Percentiles rank a stretch among this genome's conserved stretches.
These are phyloP conservation scores for Apocynum venetum DNA, from an alignment of 257 asterid species.

Conservation along the genomic window DNA sequence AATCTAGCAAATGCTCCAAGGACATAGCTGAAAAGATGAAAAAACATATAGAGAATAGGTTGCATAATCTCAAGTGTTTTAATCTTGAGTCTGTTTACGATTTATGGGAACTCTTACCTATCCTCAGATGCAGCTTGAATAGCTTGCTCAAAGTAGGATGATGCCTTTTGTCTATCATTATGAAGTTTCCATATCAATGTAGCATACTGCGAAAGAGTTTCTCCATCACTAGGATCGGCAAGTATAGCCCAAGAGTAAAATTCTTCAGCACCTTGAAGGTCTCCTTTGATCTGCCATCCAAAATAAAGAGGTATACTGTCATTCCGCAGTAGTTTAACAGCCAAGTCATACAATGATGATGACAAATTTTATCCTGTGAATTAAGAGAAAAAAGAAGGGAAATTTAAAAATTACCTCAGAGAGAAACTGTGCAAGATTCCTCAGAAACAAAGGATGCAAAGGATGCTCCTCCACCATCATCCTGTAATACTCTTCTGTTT, in stretches of 20 bases:
- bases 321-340: not conserved
- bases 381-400: not conserved
- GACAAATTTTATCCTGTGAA: not conserved
- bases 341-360: not conserved
- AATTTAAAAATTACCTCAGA: constrained; percentile 43
- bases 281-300: constrained; percentile 55
- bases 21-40: constrained; percentile 49
- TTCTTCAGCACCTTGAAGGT: constrained; percentile 69
- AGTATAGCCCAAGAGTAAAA: constrained; percentile 54
- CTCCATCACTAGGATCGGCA: constrained; percentile 65
- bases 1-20: constrained; percentile 81
- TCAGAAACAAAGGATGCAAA: constrained; percentile 41
- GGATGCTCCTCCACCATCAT: constrained; percentile 71
- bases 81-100: not conserved
- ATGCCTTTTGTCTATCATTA: constrained; percentile 51
- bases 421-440: constrained; percentile 54
- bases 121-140: constrained; percentile 55
- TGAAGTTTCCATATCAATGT: constrained; percentile 63
- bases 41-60: not conserved
- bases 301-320: not conserved
- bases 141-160: constrained; percentile 58
- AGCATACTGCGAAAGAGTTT: constrained; percentile 54
- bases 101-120: constrained; percentile 37
- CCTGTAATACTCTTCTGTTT: constrained; percentile 44
- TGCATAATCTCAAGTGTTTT: not conserved